These are phyloP conservation scores for Colletotrichum zoysiae DNA, from an alignment of 2,329 filamentous ascomycete species.

Conservation along the genomic window DNA sequence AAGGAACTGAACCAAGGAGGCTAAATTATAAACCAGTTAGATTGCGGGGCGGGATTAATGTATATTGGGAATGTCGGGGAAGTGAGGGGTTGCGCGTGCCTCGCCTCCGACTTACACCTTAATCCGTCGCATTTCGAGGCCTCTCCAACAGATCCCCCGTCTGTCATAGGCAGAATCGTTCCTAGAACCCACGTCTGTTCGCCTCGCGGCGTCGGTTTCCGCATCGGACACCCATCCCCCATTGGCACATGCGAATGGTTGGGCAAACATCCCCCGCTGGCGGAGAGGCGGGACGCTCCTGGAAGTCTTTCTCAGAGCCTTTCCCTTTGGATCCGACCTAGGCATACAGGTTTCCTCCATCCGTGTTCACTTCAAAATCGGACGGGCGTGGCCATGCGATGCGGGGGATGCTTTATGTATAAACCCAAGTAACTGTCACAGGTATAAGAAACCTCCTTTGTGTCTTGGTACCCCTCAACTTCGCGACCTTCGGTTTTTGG, in stretches of 20 bases:
- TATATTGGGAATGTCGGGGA: slow-evolving; percentile 53
- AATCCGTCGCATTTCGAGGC: slow-evolving; percentile 34
- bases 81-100: slow-evolving; percentile 43
- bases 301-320: slow-evolving; percentile 4
- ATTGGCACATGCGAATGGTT: slow-evolving; percentile 37
- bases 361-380: not conserved
- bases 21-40: slow-evolving; percentile 6
- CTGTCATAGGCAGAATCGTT: slow-evolving; percentile 25
- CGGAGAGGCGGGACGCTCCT: slow-evolving; percentile 14
- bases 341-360: slow-evolving; percentile 6
- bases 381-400: slow-evolving; percentile 13
- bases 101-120: slow-evolving; percentile 32
- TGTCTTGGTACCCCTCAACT: not conserved
- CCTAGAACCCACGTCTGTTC: slow-evolving; percentile 6
- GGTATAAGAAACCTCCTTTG: not conserved
- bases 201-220: slow-evolving; percentile 10
- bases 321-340: slow-evolving; percentile 5
- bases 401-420: slow-evolving; percentile 29
- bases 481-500: not conserved
- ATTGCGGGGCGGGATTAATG: slow-evolving; percentile 30
- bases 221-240: slow-evolving; percentile 10
- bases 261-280: not conserved
- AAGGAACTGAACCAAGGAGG: slow-evolving; percentile 1
- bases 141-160: slow-evolving; percentile 16
- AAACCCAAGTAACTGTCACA: slow-evolving; percentile 28